Evolutionary conservation across 2,329 filamentous ascomycete genomes (phyloP).

Genomic region (Aureobasidium sp.): DNA sequence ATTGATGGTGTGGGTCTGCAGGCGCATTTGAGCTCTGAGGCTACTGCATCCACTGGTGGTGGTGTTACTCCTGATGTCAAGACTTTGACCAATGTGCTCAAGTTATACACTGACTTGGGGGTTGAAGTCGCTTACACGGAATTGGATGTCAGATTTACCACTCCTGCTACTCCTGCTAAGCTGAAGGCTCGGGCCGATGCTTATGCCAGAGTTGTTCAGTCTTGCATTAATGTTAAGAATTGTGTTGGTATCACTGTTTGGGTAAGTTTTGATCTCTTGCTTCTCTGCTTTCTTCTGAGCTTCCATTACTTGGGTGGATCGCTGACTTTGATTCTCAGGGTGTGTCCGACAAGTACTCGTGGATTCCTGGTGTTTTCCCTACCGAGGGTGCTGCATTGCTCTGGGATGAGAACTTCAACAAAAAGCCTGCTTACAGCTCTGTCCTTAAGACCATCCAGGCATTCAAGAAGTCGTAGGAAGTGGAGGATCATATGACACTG

Average conservation of each 20-base stretch:
- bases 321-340: constrained; percentile 19
- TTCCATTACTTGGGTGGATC: too few relatives aligned
- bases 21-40: constrained; percentile 41
- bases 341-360: constrained; percentile 32
- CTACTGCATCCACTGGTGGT: constrained; percentile 20
- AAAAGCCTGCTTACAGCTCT: constrained; percentile 37
- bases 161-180: constrained; percentile 20
- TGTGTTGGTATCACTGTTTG: constrained; percentile 44
- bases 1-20: constrained; percentile 41
- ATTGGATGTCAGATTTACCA: constrained; percentile 46
- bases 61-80: constrained; percentile 10
- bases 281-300: background rate
- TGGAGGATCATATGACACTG: too few relatives aligned
- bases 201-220: constrained; percentile 31
- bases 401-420: constrained; percentile 37
- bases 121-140: constrained; percentile 55
- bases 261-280: too few relatives aligned
- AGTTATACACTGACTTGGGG: constrained; percentile 42
- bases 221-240: constrained; percentile 28
- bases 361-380: constrained; percentile 31
- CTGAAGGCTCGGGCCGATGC: constrained; percentile 36
- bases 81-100: constrained; percentile 37
- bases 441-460: background rate
- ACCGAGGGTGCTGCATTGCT: constrained; percentile 30
- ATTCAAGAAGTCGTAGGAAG: background rate